Base-by-base conservation (phyloP, 2,329 filamentous ascomycete species). In the Trichophaea hybrida region DNA sequence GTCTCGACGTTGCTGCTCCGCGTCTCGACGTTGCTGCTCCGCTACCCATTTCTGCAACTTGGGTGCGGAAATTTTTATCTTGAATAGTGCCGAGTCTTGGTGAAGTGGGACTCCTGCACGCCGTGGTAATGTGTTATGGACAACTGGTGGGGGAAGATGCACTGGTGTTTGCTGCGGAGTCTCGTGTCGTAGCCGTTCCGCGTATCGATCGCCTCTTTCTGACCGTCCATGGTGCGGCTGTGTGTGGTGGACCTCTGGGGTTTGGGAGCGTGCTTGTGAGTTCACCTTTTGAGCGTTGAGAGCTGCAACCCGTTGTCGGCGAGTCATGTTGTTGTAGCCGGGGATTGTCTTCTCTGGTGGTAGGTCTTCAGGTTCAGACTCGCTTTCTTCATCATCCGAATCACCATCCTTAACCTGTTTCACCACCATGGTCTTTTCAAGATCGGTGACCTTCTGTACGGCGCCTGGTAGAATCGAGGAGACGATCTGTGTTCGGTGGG, bases 401-500 rank as follows among this genome's bases (percentile, higher is more conserved):
- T 93, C 87, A 60, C 61, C 65, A 34, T 69, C 67, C 54, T 67
- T 68, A 50, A 67, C 61, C 12, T 55, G 55, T 50, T 65, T 65
- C 6, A 57, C 59, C 5, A 54, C 66, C 57, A 69, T 67, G 49
- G 60, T 65, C 48, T 52, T 60, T 32, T 64, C 63, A 43, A 69
- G 63, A 43, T 69, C 66, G 6, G 61, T 59, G 17, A 67, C 61
- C 60, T 67, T 67, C 48, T 65, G 62, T 13, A 69, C 91, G 4
- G 88, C 88, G 31, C 91, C 93, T 13, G 93, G 93, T 60, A 98
- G 80, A 17, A 94, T 89, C 2, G 88, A 90, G 7, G 91, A 96
- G 1, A 98, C 88, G 56, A 97, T 80, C 66, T 96, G 78, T 0
- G 91, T 96, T 51, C 93, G 83, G 59, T 97, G 91, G 0, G 93